A percentile compares a stretch with the other conserved stretches of the same genome.
Evolutionary conservation across 495 filamentous ascomycete species (phyloP).

Genomic region (Podospora anserina): DNA sequence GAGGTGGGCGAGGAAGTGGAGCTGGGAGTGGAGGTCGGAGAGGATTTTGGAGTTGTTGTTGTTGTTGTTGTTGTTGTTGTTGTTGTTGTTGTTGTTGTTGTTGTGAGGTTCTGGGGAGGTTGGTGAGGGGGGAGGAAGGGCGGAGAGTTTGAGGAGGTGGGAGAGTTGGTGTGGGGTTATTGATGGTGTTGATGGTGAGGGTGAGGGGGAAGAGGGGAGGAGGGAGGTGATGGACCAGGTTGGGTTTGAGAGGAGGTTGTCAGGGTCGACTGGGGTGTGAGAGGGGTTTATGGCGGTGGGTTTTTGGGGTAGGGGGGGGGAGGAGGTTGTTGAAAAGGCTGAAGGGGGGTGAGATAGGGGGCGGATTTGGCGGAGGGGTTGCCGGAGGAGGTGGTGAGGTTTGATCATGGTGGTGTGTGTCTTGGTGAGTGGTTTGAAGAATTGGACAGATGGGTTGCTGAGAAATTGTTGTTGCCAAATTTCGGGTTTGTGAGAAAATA

Average conservation of each 20-base stretch:
- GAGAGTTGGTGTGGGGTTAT: constrained; percentile 55
- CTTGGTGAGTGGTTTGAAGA: too few species aligned
- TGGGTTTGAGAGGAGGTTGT: constrained; percentile 61
- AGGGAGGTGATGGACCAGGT: constrained; percentile 84
- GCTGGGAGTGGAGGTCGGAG: constrained; percentile 70
- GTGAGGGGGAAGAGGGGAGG: constrained; percentile 49
- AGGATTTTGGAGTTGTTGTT: constrained; percentile 52
- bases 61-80: too few species aligned
- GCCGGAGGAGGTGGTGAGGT: neutral
- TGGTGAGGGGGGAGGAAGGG: constrained; percentile 61
- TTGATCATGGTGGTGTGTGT: neutral
- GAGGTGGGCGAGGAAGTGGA: constrained; percentile 83
- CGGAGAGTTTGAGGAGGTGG: constrained; percentile 87
- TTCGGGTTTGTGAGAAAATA: neutral
- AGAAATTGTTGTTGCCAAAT: neutral
- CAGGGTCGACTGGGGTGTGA: constrained; percentile 9
- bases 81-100: too few species aligned
- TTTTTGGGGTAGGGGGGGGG: constrained; percentile 13
- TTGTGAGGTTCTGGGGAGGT: constrained; percentile 34
- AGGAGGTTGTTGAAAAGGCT: constrained; percentile 2
- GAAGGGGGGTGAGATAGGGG: neutral
- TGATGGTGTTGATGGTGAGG: constrained; percentile 21
- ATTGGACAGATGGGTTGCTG: neutral
- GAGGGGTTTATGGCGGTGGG: neutral
- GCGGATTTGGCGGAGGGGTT: constrained; percentile 5